Base-by-base conservation (phyloP, 2,329 filamentous ascomycete species). In the Daldinia sp. region DNA sequence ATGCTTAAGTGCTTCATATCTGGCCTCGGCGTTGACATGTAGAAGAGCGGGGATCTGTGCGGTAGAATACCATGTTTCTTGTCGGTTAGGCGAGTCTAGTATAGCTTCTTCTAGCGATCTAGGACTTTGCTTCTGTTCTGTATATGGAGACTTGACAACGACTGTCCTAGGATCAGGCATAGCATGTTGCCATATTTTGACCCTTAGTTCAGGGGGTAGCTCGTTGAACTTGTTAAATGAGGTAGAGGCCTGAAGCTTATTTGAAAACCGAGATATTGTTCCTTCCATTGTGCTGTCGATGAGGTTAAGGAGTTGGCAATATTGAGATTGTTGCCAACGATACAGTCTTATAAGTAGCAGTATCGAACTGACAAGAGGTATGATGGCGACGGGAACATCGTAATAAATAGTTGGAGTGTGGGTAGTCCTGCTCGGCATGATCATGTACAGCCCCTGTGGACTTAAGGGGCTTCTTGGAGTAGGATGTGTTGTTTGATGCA, bases 121-220 rank as follows among this genome's bases (percentile, higher is more conserved):
- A 13, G 70, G 64, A 5, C 51, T 41, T 8, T 53, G 47, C 17
- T 27, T 51, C 43, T 58, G 58, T 21, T 19, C 66, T 10, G 63
- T 23, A 37, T 61, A 64, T 5, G 73, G 72, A 7, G 73, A 74
- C 35, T 71, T 72, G 34, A 75, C 58, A 1, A 71, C 60, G 6
- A 76, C 69, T 4, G 70, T 73, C 29, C 74, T 71, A 9, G 72
- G 45, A 4, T 66, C 71, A 3, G 74, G 73, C 65, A 76, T 71
- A 29, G 73, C 70, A 53, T 73, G 48, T 58, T 75, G 71, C 73
- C 73, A 76, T 35, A 76, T 72, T 47, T 71, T 75, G 54, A 76
- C 73, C 13, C 74, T 72, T 45, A 76, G 32, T 50, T 76, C 74
- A 25, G 74, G 72, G 1, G 74, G 74, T 7, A 76, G 74, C 7